Base-by-base conservation (phyloP, 108 stramenopile genomes). In the Chaetoceros muelleri region DNA sequence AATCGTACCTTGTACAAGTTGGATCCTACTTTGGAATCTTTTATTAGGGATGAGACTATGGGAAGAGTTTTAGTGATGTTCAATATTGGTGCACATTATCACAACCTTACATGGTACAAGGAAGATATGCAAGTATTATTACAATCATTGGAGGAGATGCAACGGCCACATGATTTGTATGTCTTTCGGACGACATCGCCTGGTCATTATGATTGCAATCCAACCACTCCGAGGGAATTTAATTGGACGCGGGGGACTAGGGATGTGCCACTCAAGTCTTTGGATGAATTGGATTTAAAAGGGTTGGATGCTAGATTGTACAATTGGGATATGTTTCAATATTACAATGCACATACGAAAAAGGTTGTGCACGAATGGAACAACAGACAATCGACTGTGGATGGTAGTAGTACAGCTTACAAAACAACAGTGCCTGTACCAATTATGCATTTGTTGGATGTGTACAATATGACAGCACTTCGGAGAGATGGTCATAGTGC, bases 401-500 rank as follows among this genome's bases (percentile, higher is more conserved):
- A 3, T 61, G 60, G 59, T 34, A 57, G 28, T 13, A 69, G 64
- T 34, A 64, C 62, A 0, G 61, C 58, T 48, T 64, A 63, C 51
- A 63, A n/a, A n/a, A n/a, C n/a, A n/a, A n/a, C n/a, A n/a, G n/a
- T n/a, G n/a, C n/a, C n/a, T n/a, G 52, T 28, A 45, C 56, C 67
- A 0, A 51, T 50, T 19, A 76, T 76, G 22, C 64, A 76, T 48
- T 20, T 76, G 16, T 27, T 76, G 18, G 70, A 76, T 72, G 62
- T 68, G 27, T 66, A 51, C 48, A 46, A 48, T 44, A 79, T 79
- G 77, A 71, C 77, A 3, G 50, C 68, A 25, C 53, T 79, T 1
- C 40, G 77, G 31, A 66, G 46, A n/a, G 77, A 79, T 62, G 77
- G 73, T 19, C 77, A 79, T 57, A 51, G 55, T 23, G 65, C 72